phyloP scores from a whole-genome alignment of 495 filamentous ascomycete species.

The Xylaria nigripes region DNA sequence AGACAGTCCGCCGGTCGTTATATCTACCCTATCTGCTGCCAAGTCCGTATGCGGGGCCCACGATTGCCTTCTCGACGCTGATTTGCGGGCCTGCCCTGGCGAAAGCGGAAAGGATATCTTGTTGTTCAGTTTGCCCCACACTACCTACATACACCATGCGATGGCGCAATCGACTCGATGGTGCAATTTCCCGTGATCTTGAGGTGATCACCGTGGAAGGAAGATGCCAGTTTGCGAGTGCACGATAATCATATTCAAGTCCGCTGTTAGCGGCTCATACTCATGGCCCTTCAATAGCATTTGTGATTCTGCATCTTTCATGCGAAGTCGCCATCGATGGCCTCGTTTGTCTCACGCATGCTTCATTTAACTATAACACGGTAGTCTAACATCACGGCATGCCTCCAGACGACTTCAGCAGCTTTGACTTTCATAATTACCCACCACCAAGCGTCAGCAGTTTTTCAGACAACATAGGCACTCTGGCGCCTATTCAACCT shows the following conservation, averaged over 20 bases:
- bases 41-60: neutral
- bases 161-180: conserved; percentile 29
- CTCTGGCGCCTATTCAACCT: conserved; percentile 42
- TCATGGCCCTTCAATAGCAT: neutral
- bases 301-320: neutral
- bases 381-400: conserved; percentile 30
- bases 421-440: conserved; percentile 41
- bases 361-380: conserved; percentile 15
- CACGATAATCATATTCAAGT: conserved; percentile 5
- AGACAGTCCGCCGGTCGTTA: neutral
- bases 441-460: conserved; percentile 38
- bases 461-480: conserved; percentile 36
- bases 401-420: conserved; percentile 44
- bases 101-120: neutral
- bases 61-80: neutral
- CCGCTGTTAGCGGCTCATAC: neutral
- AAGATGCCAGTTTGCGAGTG: conserved; percentile 7
- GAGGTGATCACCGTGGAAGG: conserved; percentile 22
- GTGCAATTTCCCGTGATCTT: conserved; percentile 32
- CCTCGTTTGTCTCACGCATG: conserved; percentile 16
- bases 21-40: neutral
- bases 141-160: conserved; percentile 19
- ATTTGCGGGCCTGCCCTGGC: neutral
- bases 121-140: conserved; percentile 18
- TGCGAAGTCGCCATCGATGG: conserved; percentile 23